A percentile compares a stretch with the other conserved stretches of the same genome.
Evolutionary conservation across 2,329 filamentous ascomycete species (phyloP).

Genomic region (Hyphodiscus sp.): DNA sequence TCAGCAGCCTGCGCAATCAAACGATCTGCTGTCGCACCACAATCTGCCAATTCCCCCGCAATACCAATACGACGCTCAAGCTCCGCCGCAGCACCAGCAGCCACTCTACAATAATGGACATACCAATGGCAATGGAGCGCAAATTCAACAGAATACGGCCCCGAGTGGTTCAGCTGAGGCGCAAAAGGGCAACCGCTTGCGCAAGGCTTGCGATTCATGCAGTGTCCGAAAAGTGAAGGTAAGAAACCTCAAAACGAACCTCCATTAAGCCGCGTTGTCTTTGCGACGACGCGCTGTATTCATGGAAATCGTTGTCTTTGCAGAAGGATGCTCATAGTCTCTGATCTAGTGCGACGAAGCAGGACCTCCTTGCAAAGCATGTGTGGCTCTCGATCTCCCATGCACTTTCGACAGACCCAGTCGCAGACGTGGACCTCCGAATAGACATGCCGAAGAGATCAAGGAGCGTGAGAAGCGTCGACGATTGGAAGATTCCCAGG

Average conservation of each 20-base stretch:
- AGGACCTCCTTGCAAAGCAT: constrained; percentile 60
- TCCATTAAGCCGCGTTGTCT: background rate
- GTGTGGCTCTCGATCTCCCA: constrained; percentile 57
- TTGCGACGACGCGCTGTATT: background rate
- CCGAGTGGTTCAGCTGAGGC: constrained; percentile 16
- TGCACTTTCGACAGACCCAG: constrained; percentile 61
- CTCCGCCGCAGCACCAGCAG: constrained; percentile 11
- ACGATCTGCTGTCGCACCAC: constrained; percentile 4
- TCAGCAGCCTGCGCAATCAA: background rate
- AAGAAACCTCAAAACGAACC: constrained; percentile 7
- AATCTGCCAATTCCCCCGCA: constrained; percentile 7
- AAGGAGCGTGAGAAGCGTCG: constrained; percentile 45
- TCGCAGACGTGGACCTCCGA: constrained; percentile 57
- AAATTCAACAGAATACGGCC: constrained; percentile 9
- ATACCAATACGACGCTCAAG: constrained; percentile 11
- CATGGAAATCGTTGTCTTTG: background rate
- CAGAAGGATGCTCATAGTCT: constrained; percentile 6
- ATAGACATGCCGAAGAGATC: constrained; percentile 59
- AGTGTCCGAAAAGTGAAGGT: constrained; percentile 48
- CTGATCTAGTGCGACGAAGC: constrained; percentile 52
- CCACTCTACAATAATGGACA: constrained; percentile 13
- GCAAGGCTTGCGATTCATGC: constrained; percentile 47
- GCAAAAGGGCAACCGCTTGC: constrained; percentile 33
- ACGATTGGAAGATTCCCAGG: constrained; percentile 24
- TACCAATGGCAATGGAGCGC: constrained; percentile 12